Conservation (phyloP, 1,284 basidiomycete species). For the Termitomyces sp. region DNA sequence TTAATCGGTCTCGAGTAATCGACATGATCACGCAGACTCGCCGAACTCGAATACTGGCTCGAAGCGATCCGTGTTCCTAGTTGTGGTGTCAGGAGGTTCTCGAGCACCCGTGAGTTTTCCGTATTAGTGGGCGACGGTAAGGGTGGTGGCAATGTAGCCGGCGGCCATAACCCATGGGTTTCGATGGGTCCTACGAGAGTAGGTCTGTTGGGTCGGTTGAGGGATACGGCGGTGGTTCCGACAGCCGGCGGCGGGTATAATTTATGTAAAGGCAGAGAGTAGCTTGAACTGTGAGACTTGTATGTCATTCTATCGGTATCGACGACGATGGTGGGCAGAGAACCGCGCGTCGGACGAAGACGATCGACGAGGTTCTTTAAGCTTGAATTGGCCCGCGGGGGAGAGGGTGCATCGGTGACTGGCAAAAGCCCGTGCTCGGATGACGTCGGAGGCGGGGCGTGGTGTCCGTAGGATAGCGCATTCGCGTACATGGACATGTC, state of each 20-base stretch:
- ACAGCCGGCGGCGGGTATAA: background rate
- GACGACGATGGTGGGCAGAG: constrained; percentile 11
- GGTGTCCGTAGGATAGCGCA: constrained; percentile 2
- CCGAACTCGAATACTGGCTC: constrained; percentile 15
- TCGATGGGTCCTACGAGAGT: background rate
- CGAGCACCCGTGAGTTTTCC: constrained; percentile 13
- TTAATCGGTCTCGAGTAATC: constrained; percentile 21
- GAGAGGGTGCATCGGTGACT: background rate
- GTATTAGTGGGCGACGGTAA: constrained; percentile 13
- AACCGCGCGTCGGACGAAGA: constrained; percentile 3
- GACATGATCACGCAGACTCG: constrained; percentile 19
- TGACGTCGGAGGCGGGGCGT: constrained; percentile 3
- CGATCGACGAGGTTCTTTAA: background rate
- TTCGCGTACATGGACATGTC: background rate
- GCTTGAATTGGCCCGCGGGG: background rate
- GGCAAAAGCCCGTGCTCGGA: constrained; percentile 8
- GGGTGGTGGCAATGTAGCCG: constrained; percentile 11
- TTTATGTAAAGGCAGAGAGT: constrained; percentile 4
- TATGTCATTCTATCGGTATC: background rate
- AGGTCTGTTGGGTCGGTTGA: constrained; percentile 1
- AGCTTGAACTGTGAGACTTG: constrained; percentile 9
- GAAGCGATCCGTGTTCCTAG: constrained; percentile 11
- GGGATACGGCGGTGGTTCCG: background rate
- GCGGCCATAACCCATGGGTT: constrained; percentile 7
- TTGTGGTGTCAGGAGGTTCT: constrained; percentile 17